Percentiles rank a stretch among this genome's conserved stretches.
Conservation (phyloP, 441 rosid species). For the Populus hybrid region DNA sequence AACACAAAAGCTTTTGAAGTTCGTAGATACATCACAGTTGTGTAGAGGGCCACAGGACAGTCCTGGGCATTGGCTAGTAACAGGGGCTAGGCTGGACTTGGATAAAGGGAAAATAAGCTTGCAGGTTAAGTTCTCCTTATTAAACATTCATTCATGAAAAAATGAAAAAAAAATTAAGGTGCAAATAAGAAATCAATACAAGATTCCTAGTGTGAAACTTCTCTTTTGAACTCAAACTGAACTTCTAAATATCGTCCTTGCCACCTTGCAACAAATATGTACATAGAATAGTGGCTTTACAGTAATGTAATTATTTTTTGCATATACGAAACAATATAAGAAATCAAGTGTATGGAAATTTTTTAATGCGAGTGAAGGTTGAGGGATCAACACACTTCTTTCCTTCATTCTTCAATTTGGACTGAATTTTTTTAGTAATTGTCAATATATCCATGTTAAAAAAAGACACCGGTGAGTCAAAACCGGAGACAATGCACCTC, state of each 20-base stretch:
- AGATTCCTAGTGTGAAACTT: not conserved
- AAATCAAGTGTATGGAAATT: no score
- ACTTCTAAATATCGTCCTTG: not conserved
- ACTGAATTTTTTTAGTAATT: no score
- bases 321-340: not conserved
- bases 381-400: no score
- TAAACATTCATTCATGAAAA: constrained; percentile 26
- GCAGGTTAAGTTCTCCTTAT: constrained; percentile 72
- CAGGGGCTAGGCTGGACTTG: constrained; percentile 66
- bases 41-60: constrained; percentile 76
- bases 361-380: no score
- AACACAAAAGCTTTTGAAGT: constrained; percentile 57
- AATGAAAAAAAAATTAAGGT: not conserved
- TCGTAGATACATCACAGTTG: constrained; percentile 66
- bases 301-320: not conserved
- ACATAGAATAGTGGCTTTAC: not conserved
- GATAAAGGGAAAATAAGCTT: constrained; percentile 75
- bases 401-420: no score
- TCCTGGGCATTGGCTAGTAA: constrained; percentile 93
- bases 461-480: no score
- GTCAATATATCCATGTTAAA: no score
- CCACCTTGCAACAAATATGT: not conserved
- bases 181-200: not conserved
- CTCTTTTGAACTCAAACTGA: not conserved
- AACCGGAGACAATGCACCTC: not conserved